phyloP scores from a whole-genome alignment of 768 basidiomycete species.

The Udeniomyces megalosporus region DNA sequence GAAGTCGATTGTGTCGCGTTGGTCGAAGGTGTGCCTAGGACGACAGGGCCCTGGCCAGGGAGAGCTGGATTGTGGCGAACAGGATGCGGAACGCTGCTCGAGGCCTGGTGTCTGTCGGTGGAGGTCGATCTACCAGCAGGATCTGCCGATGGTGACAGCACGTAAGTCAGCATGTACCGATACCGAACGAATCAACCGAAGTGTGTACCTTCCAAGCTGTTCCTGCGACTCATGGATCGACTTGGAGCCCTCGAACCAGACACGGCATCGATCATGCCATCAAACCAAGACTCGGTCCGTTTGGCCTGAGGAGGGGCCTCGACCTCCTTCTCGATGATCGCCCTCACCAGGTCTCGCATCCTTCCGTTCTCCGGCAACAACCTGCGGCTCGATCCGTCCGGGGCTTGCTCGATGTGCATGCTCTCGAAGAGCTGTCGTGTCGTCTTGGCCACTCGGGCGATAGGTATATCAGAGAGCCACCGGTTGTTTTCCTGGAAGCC shows the following conservation, averaged over 20 bases:
- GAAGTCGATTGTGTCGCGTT: background rate
- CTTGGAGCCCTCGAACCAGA: conserved; percentile 9
- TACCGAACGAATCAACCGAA: too few relatives aligned
- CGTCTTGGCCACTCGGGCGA: conserved; percentile 32
- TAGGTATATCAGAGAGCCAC: conserved; percentile 33
- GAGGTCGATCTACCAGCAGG: too few relatives aligned
- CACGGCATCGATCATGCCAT: conserved; percentile 3
- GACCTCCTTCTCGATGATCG: conserved; percentile 20
- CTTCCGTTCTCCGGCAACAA: conserved; percentile 10
- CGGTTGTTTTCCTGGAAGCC: conserved; percentile 34
- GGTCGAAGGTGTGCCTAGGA: background rate
- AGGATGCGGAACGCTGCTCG: too few relatives aligned
- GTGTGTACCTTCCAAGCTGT: conserved; percentile 19
- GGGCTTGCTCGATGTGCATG: conserved; percentile 20
- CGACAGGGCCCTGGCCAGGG: background rate
- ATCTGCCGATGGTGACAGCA: too few relatives aligned
- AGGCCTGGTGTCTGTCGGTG: conserved; percentile 1
- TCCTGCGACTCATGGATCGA: conserved; percentile 17
- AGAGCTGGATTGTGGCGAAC: too few relatives aligned
- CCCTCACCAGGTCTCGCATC: conserved; percentile 18
- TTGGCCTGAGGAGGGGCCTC: conserved; percentile 6
- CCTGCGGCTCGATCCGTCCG: conserved; percentile 16
- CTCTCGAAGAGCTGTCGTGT: conserved; percentile 28
- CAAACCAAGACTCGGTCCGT: conserved; percentile 12
- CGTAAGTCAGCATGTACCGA: too few relatives aligned